These are phyloP conservation scores for Nothophytophthora sp. DNA, from an alignment of 352 stramenopile species.

Conservation along the genomic window DNA sequence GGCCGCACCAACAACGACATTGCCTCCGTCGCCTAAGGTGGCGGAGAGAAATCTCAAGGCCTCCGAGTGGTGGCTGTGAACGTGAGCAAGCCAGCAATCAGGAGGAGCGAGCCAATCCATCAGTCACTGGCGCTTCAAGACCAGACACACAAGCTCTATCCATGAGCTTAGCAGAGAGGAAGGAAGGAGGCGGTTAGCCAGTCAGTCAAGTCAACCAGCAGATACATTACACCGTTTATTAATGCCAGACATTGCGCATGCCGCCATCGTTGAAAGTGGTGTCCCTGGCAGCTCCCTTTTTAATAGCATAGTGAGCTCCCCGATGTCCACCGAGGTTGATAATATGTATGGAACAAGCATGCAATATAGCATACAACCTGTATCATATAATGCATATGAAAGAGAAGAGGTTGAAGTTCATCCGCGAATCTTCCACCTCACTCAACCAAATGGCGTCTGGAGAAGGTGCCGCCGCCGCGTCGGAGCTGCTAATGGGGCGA, in stretches of 20 bases:
- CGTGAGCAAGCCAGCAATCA: constrained; percentile 12
- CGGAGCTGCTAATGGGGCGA: constrained; percentile 26
- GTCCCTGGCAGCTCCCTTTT: background rate
- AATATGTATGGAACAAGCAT: too few relatives aligned
- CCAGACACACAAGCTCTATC: too few relatives aligned
- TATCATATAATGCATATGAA: too few relatives aligned
- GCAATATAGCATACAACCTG: too few relatives aligned
- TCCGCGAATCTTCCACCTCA: constrained; percentile 4
- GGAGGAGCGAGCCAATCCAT: constrained; percentile 5
- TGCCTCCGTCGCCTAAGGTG: constrained; percentile 26
- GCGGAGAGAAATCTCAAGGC: constrained; percentile 14
- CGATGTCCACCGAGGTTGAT: too few relatives aligned
- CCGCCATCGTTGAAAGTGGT: background rate
- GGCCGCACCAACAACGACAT: constrained; percentile 38
- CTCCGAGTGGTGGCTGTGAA: constrained; percentile 5
- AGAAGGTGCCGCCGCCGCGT: background rate
- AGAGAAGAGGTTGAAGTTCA: background rate
- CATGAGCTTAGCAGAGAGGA: too few relatives aligned
- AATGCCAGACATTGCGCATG: too few relatives aligned
- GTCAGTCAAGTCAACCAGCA: too few relatives aligned
- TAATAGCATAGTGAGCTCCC: background rate
- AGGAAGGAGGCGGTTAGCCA: too few relatives aligned
- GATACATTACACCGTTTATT: too few relatives aligned
- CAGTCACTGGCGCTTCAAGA: too few relatives aligned
- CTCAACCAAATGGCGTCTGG: constrained; percentile 13